Base-by-base conservation (phyloP, 2,329 filamentous ascomycete species). In the Colletotrichum liriopes region DNA sequence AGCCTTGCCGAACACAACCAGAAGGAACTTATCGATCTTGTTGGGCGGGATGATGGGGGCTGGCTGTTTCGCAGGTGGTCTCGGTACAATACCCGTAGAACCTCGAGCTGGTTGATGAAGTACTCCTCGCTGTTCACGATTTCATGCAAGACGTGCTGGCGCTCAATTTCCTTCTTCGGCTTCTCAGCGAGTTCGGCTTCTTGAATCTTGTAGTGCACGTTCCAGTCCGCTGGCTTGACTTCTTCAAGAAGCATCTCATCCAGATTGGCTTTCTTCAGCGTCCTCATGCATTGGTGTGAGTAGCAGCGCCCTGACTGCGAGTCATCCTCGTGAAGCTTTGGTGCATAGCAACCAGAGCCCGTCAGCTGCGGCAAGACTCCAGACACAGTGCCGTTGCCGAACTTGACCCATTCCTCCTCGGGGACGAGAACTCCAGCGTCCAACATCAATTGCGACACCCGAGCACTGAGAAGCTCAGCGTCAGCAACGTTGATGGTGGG, bases 401-500 rank as follows among this genome's bases (percentile, higher is more conserved):
- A 95, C 79, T 97, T 98, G 75, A 99, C 93, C 96, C 97, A 99
- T 84, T 99, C 97, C 81, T 99, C 96, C 43, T 98, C 96, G 18
- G 92, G 92, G 6, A 97, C 86, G 41, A 99, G 84, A 14, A 94
- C 94, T 49, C 92, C 92, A 11, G 92, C 91, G 32, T 90, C 88
- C 75, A 96, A 89, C 94, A 99, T 96, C 58, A 92, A 90, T 66
- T 91, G 86, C 2, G 97, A 91, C 0, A 98, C 93, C 51, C 90
- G 91, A 71, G 90, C 89, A 73, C 94, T 94, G 63, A 99, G 86
- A 1, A 92, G 93, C 80, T 99, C 96, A 0, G 96, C 96, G 85
- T 99, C 97, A 7, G 96, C 95, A 52, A 96, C 96, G 77, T 99
- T 98, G 94, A 99, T 98, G 0, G 95, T 99, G 0, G 96, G 95